Conservation (phyloP, 2,329 filamentous ascomycete genomes). For the Corinectria fuckeliana region DNA sequence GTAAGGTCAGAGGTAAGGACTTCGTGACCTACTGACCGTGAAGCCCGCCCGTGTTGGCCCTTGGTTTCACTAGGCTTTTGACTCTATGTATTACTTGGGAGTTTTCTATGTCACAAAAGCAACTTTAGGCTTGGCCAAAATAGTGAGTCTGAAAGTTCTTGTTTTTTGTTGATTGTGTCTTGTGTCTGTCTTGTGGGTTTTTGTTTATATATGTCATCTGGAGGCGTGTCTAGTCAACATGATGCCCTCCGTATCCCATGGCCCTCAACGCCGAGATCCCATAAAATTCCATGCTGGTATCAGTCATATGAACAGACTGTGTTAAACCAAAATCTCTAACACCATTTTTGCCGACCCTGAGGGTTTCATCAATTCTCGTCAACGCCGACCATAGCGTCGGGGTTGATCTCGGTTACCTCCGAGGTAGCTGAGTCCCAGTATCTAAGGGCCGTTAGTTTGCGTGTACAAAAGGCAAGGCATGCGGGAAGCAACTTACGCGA, state of each 20-base stretch:
- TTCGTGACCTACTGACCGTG: slow-evolving; percentile 47
- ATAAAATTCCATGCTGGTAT: slow-evolving; percentile 44
- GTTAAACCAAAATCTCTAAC: slow-evolving; percentile 36
- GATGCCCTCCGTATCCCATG: slow-evolving; percentile 41
- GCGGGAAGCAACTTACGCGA: slow-evolving; percentile 66
- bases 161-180: slow-evolving; percentile 21
- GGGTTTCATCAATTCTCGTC: slow-evolving; percentile 32
- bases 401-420: slow-evolving; percentile 63
- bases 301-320: slow-evolving; percentile 42
- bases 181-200: slow-evolving; percentile 28
- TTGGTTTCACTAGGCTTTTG: slow-evolving; percentile 26
- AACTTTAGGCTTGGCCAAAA: slow-evolving; percentile 9
- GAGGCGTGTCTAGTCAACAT: slow-evolving; percentile 39
- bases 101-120: slow-evolving; percentile 25
- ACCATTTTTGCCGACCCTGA: slow-evolving; percentile 24
- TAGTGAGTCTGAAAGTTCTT: neutral
- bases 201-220: slow-evolving; percentile 32
- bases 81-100: slow-evolving; percentile 37
- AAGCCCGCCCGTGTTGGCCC: slow-evolving; percentile 22
- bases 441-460: slow-evolving; percentile 42
- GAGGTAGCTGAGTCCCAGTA: slow-evolving; percentile 68
- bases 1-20: slow-evolving; percentile 65
- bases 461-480: neutral
- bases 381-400: slow-evolving; percentile 42
- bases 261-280: slow-evolving; percentile 46